These are phyloP conservation scores for Tubosaeta sp. DNA, from an alignment of 768 basidiomycete species.

Conservation along the genomic window DNA sequence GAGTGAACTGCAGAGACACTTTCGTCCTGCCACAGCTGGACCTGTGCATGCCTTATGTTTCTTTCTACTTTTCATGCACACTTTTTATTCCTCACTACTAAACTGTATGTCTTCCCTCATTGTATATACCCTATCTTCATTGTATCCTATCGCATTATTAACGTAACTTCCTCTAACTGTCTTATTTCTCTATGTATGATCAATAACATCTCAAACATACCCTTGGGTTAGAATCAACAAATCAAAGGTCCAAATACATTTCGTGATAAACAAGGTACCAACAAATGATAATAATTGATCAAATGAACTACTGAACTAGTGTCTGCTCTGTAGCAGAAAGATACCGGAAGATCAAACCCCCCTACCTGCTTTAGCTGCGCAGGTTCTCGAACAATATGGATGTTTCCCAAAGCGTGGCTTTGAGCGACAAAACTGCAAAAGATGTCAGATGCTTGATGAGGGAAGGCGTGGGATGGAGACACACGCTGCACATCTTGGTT, in stretches of 20 bases:
- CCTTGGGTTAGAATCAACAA: not conserved
- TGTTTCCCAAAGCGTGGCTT: slow-evolving; percentile 33
- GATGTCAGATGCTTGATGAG: not conserved
- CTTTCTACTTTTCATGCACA: not conserved
- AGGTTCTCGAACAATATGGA: slow-evolving; percentile 32
- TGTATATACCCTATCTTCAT: not conserved
- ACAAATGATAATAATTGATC: slow-evolving; percentile 26
- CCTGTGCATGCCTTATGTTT: not conserved
- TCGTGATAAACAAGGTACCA: slow-evolving; percentile 5
- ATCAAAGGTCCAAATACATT: not conserved
- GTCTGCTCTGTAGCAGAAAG: not conserved
- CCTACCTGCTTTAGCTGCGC: slow-evolving; percentile 23
- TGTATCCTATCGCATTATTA: not conserved
- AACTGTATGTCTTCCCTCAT: not conserved
- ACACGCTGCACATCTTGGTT: slow-evolving; percentile 25
- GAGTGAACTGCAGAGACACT: slow-evolving; percentile 7
- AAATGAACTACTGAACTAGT: not conserved
- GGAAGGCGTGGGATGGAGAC: slow-evolving; percentile 2
- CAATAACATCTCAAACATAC: not conserved
- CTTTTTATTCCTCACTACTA: not conserved
- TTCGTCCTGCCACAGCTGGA: not conserved
- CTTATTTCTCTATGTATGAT: no score
- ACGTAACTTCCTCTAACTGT: not conserved
- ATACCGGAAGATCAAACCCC: slow-evolving; percentile 5
- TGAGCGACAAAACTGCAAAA: slow-evolving; percentile 24